These are phyloP conservation scores for Tetrapyrgos nigripes DNA, from an alignment of 1,284 basidiomycete genomes.

Conservation along the genomic window DNA sequence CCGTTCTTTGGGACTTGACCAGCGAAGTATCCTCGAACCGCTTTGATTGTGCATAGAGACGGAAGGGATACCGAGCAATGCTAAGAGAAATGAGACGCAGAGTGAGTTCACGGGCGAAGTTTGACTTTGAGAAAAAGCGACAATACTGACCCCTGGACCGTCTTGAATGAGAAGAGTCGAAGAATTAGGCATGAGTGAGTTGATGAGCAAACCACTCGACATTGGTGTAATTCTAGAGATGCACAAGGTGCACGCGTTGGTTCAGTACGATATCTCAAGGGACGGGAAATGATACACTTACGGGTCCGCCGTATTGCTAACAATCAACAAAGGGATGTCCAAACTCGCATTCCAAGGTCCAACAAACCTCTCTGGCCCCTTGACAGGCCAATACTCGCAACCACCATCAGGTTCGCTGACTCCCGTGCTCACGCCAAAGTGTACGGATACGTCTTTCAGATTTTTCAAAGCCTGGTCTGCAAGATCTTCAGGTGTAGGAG, in stretches of 20 bases:
- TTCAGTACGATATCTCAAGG: not conserved
- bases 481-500: conserved; percentile 26
- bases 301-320: conserved; percentile 32
- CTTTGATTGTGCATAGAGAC: conserved; percentile 24
- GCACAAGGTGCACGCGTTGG: not conserved
- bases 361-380: conserved; percentile 25
- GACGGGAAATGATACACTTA: conserved; percentile 7
- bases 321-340: conserved; percentile 27
- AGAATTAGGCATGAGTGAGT: conserved; percentile 31
- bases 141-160: conserved; percentile 32
- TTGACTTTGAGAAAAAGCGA: conserved; percentile 6
- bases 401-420: conserved; percentile 30
- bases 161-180: conserved; percentile 30
- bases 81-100: conserved; percentile 13
- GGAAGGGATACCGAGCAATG: conserved; percentile 26
- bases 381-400: conserved; percentile 29
- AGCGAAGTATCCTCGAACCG: conserved; percentile 24
- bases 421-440: conserved; percentile 26
- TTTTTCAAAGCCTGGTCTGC: conserved; percentile 24
- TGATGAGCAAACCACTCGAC: conserved; percentile 22
- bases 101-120: not conserved
- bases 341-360: conserved; percentile 28
- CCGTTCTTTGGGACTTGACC: conserved; percentile 27
- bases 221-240: conserved; percentile 21
- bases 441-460: conserved; percentile 22